A percentile compares a stretch with the other conserved stretches of the same genome.
These are phyloP conservation scores for Sporothrix curviconia DNA, from an alignment of 2,329 filamentous ascomycete genomes.

Conservation along the genomic window DNA sequence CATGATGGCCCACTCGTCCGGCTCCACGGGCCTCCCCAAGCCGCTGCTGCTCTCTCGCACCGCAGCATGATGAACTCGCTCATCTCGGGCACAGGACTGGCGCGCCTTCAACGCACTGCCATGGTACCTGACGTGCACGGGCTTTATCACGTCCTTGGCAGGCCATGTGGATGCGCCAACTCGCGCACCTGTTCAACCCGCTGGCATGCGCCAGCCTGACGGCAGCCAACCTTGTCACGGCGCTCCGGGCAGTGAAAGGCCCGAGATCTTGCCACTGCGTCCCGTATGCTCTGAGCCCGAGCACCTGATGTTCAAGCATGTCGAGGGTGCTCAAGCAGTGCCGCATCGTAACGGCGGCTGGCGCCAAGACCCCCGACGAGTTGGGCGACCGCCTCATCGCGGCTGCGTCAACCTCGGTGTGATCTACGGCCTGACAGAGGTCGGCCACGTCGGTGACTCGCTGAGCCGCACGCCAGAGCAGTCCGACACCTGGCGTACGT, in stretches of 20 bases:
- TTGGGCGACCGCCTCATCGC: slow-evolving; percentile 43
- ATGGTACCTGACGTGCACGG: slow-evolving; percentile 39
- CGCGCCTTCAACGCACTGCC: slow-evolving; percentile 37
- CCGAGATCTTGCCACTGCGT: slow-evolving; percentile 49
- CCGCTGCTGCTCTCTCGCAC: slow-evolving; percentile 38
- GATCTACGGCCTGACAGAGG: slow-evolving; percentile 37
- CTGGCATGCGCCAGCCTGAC: slow-evolving; percentile 39
- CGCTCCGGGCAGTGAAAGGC: slow-evolving; percentile 33
- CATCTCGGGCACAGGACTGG: slow-evolving; percentile 28
- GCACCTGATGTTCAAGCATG: slow-evolving; percentile 47
- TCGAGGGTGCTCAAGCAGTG: slow-evolving; percentile 36
- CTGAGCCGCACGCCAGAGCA: slow-evolving; percentile 32
- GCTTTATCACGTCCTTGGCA: slow-evolving; percentile 34
- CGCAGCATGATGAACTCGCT: slow-evolving; percentile 32
- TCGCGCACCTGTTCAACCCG: slow-evolving; percentile 31
- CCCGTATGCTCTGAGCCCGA: slow-evolving; percentile 51
- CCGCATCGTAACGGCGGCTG: slow-evolving; percentile 43
- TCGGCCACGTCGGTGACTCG: slow-evolving; percentile 37
- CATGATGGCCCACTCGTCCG: slow-evolving; percentile 41
- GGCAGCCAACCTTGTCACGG: slow-evolving; percentile 34
- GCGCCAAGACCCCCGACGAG: slow-evolving; percentile 47
- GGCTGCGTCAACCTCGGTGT: slow-evolving; percentile 40
- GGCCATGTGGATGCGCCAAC: slow-evolving; percentile 38
- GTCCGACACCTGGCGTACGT: slow-evolving; percentile 38
- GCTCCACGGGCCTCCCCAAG: slow-evolving; percentile 41